Evolutionary conservation across 208 protist genomes (phyloP).

Genomic region (Tritrichomonas musculus): DNA sequence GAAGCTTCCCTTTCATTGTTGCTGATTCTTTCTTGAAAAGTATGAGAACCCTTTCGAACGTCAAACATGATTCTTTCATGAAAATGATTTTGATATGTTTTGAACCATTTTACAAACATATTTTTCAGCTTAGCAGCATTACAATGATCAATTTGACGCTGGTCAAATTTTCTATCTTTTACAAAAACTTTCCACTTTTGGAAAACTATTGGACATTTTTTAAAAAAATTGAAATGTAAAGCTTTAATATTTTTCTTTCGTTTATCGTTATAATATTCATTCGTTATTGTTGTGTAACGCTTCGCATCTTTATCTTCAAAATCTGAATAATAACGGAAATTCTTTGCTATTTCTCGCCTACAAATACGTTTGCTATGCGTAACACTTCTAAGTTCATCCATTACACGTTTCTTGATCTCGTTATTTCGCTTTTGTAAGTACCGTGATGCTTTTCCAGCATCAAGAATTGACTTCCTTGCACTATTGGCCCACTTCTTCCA

Average conservation of each 20-base stretch:
- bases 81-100: background rate
- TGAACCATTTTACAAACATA: background rate
- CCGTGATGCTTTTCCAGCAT: background rate
- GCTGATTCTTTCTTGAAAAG: background rate
- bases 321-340: background rate
- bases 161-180: background rate
- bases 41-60: background rate
- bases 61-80: background rate
- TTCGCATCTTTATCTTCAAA: no score
- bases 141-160: background rate
- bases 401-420: background rate
- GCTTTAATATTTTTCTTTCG: background rate
- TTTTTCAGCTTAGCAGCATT: background rate
- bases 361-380: background rate
- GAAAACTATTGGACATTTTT: background rate
- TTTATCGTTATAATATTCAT: background rate
- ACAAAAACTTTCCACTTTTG: background rate
- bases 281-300: background rate
- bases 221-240: background rate
- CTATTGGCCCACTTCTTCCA: background rate
- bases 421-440: background rate
- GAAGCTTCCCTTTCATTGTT: background rate
- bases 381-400: background rate
- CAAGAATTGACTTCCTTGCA: background rate
- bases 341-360: background rate